Percentiles rank a stretch among this genome's conserved stretches.
Conservation (phyloP, 176 grass and related monocot genomes). For the Eremochloa ophiuroides region DNA sequence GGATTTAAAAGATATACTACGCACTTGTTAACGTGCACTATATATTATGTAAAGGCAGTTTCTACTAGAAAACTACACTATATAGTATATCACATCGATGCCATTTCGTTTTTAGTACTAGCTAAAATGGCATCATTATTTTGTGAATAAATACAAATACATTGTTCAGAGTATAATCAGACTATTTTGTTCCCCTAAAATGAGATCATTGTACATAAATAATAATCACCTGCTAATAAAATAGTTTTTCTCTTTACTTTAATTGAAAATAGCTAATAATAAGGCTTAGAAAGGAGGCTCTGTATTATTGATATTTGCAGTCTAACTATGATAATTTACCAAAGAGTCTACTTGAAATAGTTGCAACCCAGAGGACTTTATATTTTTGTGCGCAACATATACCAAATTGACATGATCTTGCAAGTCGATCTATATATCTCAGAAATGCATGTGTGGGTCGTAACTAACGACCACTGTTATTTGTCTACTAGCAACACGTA, state of each 20-base stretch:
- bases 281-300: no score
- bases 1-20: neutral
- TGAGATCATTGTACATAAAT: no score
- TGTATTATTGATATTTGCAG: no score
- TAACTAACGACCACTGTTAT: neutral
- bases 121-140: neutral
- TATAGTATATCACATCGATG: neutral
- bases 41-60: neutral
- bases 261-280: no score
- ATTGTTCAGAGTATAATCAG: neutral
- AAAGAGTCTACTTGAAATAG: no score
- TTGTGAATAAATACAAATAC: neutral
- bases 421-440: neutral
- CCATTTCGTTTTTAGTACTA: neutral
- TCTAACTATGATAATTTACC: no score
- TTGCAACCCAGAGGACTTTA: no score
- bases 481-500: neutral
- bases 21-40: neutral
- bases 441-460: no score
- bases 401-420: neutral
- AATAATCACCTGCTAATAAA: no score
- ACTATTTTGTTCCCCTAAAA: neutral
- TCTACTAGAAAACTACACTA: neutral
- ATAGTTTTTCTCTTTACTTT: no score
- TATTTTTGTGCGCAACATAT: neutral